phyloP scores from a whole-genome alignment of 2,329 filamentous ascomycete species.

The Fusarium sp. region DNA sequence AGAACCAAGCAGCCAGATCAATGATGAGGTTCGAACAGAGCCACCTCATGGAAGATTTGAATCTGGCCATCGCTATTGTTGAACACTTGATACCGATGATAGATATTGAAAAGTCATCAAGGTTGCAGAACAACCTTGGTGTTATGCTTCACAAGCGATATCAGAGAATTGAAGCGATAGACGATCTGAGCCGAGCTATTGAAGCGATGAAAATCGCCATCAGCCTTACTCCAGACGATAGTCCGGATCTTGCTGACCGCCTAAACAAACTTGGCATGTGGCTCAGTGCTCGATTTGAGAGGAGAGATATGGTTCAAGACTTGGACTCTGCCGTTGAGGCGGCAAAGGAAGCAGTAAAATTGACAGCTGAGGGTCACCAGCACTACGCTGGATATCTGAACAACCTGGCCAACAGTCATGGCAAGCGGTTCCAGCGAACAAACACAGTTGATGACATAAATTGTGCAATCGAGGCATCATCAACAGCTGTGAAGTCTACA shows the following conservation, averaged over 20 bases:
- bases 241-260: not conserved
- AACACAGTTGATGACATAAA: not conserved
- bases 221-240: rapidly evolving
- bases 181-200: not conserved
- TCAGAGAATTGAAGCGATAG: not conserved
- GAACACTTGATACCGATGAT: not conserved
- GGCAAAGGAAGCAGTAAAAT: not conserved
- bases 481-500: not conserved
- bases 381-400: not conserved
- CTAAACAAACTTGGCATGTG: not conserved
- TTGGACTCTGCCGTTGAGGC: not conserved
- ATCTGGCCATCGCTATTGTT: not conserved
- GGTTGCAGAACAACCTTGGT: not conserved
- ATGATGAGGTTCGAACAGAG: not conserved
- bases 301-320: too few species aligned
- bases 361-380: not conserved
- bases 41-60: not conserved
- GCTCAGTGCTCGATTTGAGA: not conserved
- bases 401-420: not conserved
- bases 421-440: not conserved
- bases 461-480: not conserved
- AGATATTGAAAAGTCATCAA: not conserved
- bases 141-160: not conserved
- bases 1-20: not conserved
- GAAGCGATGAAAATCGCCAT: not conserved